Conservation (phyloP, 2,329 filamentous ascomycete genomes). For the Microthyrium microscopicum region DNA sequence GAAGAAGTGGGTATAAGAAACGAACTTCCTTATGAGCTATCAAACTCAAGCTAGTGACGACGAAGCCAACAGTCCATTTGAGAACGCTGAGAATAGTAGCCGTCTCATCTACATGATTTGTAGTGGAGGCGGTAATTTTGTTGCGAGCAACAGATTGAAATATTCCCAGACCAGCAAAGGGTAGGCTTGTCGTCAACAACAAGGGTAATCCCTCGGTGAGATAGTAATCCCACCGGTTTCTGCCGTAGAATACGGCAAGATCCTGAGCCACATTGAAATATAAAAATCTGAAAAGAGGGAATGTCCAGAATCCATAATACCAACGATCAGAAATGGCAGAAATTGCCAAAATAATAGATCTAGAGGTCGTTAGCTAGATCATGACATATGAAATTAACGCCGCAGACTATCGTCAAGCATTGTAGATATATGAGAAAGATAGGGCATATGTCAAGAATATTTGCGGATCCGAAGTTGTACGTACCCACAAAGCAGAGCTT, state of each 20-base stretch:
- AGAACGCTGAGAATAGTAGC: slow-evolving; percentile 12
- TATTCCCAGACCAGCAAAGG: slow-evolving; percentile 54
- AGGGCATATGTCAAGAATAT: neutral
- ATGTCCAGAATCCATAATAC: slow-evolving; percentile 75
- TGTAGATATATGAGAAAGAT: too few species aligned
- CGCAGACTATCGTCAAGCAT: too few species aligned
- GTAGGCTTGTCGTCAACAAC: slow-evolving; percentile 66
- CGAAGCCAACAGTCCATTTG: slow-evolving; percentile 31
- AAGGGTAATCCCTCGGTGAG: slow-evolving; percentile 77
- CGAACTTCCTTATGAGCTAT: slow-evolving; percentile 94
- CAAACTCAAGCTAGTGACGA: slow-evolving; percentile 52
- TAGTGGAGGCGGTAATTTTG: neutral
- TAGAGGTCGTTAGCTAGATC: slow-evolving; percentile 13
- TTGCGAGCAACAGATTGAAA: slow-evolving; percentile 23
- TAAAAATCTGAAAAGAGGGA: slow-evolving; percentile 74
- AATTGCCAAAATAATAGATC: slow-evolving; percentile 40
- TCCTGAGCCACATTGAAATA: slow-evolving; percentile 82
- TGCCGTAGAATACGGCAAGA: slow-evolving; percentile 82
- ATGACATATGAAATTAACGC: neutral
- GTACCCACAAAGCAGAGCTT: slow-evolving; percentile 44
- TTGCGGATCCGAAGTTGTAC: neutral
- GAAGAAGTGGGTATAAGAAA: slow-evolving; percentile 86
- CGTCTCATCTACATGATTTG: neutral
- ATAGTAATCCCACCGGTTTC: slow-evolving; percentile 86
- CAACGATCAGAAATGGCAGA: slow-evolving; percentile 54